phyloP scores from a whole-genome alignment of 306 rosid genomes.

The Herpetospermum pedunculosum region DNA sequence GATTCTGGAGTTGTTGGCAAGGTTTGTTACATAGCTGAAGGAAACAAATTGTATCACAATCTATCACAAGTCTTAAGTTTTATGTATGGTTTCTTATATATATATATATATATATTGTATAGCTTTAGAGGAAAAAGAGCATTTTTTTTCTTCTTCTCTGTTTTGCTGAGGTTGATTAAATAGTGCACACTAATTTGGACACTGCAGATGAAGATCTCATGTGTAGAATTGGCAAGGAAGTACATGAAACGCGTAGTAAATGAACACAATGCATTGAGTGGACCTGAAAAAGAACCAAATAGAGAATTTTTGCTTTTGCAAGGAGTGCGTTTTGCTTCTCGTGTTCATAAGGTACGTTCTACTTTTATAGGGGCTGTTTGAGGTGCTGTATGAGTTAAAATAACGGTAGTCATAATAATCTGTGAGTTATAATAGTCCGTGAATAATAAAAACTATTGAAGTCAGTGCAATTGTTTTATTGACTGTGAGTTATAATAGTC shows the following conservation, averaged over 20 bases:
- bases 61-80: background rate
- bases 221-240: conserved; percentile 77
- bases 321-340: conserved; percentile 90
- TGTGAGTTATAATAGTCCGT: no score
- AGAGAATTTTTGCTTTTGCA: conserved; percentile 70
- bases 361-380: no score
- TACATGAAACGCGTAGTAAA: conserved; percentile 75
- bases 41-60: background rate
- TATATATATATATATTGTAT: no score
- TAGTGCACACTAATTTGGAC: background rate
- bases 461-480: no score
- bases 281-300: conserved; percentile 66
- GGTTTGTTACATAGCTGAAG: conserved; percentile 30
- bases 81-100: no score
- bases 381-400: no score
- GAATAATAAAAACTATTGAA: no score
- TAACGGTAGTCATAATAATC: no score
- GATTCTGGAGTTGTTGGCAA: conserved; percentile 95
- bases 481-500: no score
- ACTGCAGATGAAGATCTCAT: conserved; percentile 76
- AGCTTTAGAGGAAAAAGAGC: background rate
- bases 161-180: background rate
- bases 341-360: conserved; percentile 66
- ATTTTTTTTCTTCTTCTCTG: background rate
- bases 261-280: conserved; percentile 54